phyloP scores from a whole-genome alignment of 257 asterid genomes.

The Capsicum rhomboideum region DNA sequence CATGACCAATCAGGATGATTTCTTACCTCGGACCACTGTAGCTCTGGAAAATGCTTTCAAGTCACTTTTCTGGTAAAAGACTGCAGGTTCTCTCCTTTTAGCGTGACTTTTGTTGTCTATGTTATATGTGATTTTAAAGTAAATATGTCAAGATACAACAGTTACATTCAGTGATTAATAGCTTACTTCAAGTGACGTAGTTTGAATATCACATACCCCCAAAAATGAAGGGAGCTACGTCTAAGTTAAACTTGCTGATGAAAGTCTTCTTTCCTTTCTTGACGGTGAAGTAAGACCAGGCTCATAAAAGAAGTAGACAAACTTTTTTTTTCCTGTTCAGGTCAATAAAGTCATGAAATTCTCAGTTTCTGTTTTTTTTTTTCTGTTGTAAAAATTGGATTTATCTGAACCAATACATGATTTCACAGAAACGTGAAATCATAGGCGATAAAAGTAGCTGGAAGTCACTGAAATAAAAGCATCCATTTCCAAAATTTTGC shows the following conservation, averaged over 20 bases:
- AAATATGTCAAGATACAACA: neutral
- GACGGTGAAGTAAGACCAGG: neutral
- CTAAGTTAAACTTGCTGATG: neutral
- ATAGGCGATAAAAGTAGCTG: too few relatives aligned
- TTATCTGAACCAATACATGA: too few relatives aligned
- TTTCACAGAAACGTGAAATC: too few relatives aligned
- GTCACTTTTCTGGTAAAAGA: constrained; percentile 92
- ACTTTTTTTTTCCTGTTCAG: too few relatives aligned
- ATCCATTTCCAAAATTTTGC: too few relatives aligned
- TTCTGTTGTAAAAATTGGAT: too few relatives aligned
- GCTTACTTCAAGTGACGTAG: neutral
- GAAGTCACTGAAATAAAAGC: too few relatives aligned
- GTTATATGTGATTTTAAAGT: neutral
- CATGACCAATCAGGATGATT: constrained; percentile 70
- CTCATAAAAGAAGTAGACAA: neutral
- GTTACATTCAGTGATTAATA: neutral
- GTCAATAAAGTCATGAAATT: too few relatives aligned
- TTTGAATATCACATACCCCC: neutral
- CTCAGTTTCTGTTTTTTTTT: too few relatives aligned
- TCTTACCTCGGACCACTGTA: constrained; percentile 95
- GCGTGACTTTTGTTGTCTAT: constrained; percentile 3
- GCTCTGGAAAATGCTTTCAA: constrained; percentile 74
- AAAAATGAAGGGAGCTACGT: neutral
- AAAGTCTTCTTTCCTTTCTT: neutral
- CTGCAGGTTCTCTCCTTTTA: constrained; percentile 42